Base-by-base conservation (phyloP, 2,329 filamentous ascomycete species). In the Fusarium foetens region DNA sequence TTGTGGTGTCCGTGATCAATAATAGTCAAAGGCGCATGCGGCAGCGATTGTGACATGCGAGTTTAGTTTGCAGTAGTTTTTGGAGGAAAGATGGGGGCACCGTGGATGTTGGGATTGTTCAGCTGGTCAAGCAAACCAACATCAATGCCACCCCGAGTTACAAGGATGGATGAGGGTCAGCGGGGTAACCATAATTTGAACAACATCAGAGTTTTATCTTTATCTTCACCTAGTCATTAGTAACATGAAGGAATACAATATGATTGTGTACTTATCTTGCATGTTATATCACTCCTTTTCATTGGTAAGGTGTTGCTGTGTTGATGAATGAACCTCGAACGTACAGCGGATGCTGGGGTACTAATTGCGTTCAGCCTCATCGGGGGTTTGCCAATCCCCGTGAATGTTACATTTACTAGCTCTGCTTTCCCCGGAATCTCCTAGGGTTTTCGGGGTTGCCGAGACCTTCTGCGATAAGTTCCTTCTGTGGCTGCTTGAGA, bases 31-130 rank as follows among this genome's bases (percentile, higher is more conserved):
- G 41, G 52, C 35, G 35, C 33, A 57, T 57, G 31, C 23, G n/a
- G 54, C 14, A 31, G 41, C 16, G 58, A 29, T 39, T 58, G 36
- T 53, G 62, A 62, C 45, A 31, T 51, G 38, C 25, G 27, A 61
- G 51, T n/a, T 19, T 65, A 52, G 62, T 43, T 48, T 65, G 58
- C 48, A 63, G 27, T 35, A 55, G 33, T n/a, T 39, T 45, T 17
- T 5, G 25, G n/a, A n/a, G 19, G 16, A 39, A 21, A 35, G 31
- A 49, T 27, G 31, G 38, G 29, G 61, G 36, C 8, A 48, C 13
- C 23, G 39, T 25, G 31, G n/a, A 27, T 27, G 53, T 38, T 52
- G 23, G 36, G 17, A n/a, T 27, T 53, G 58, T 46, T 54, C 58
- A 65, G 48, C 58, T 55, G 45, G 41, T 36, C 31, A 27, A 41